Percentiles rank a stretch among this genome's conserved stretches.
phyloP scores from a whole-genome alignment of 2,329 filamentous ascomycete species.

The Pyrenochaeta sp. region DNA sequence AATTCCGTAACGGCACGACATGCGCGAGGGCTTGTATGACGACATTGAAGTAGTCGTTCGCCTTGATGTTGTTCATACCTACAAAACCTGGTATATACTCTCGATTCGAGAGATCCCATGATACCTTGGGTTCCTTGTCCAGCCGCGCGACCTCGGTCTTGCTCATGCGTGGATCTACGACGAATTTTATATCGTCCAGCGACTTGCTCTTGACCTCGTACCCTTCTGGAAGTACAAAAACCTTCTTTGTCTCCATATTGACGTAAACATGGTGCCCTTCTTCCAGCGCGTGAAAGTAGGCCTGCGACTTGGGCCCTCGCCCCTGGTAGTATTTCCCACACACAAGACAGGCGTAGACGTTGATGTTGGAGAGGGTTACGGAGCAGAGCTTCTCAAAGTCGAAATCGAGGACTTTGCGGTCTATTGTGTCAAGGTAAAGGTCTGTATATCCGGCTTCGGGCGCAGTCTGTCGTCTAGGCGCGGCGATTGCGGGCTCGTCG shows the following conservation, averaged over 20 bases:
- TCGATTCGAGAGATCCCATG: slow-evolving; percentile 82
- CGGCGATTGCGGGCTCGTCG: slow-evolving; percentile 51
- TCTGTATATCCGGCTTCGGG: slow-evolving; percentile 91
- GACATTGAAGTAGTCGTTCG: slow-evolving; percentile 98
- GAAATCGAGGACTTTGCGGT: slow-evolving; percentile 91
- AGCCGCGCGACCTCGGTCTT: slow-evolving; percentile 81
- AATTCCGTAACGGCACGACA: slow-evolving; percentile 88
- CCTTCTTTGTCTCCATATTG: slow-evolving; percentile 92
- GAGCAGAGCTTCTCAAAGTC: slow-evolving; percentile 99
- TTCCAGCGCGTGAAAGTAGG: slow-evolving; percentile 96
- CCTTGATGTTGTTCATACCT: slow-evolving; percentile 99
- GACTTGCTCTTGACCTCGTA: slow-evolving; percentile 96
- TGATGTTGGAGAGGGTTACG: slow-evolving; percentile 95
- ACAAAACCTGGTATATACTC: slow-evolving; percentile 94
- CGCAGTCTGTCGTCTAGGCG: slow-evolving; percentile 73
- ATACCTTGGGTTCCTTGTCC: slow-evolving; percentile 70
- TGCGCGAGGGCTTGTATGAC: slow-evolving; percentile 91
- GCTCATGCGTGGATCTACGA: slow-evolving; percentile 88
- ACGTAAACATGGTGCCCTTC: slow-evolving; percentile 97
- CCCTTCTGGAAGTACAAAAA: slow-evolving; percentile 92
- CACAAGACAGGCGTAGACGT: slow-evolving; percentile 96
- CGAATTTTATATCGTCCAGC: slow-evolving; percentile 97
- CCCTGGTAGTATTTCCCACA: slow-evolving; percentile 99
- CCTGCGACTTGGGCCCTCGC: slow-evolving; percentile 90
- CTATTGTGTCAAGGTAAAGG: slow-evolving; percentile 96